phyloP scores from a whole-genome alignment of 306 rosid species.

The Sechiopsis laciniata region DNA sequence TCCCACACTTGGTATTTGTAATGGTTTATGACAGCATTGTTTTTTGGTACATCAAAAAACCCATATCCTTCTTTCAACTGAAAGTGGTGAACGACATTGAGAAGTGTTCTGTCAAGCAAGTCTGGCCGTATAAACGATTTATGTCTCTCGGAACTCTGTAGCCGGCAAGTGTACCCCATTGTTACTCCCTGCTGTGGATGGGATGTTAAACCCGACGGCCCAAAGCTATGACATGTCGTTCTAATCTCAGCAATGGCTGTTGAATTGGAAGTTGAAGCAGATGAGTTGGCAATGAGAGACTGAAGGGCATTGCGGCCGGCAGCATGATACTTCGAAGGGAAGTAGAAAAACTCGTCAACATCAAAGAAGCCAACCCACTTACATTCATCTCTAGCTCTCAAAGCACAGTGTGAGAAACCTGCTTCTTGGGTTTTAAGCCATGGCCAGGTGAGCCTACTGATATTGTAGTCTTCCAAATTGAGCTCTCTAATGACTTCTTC shows the following conservation, averaged over 20 bases:
- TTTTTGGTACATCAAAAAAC: constrained; percentile 42
- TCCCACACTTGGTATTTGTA: constrained; percentile 98
- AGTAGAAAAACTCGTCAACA: constrained; percentile 84
- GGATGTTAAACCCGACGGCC: constrained; percentile 73
- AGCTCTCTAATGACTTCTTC: constrained; percentile 54
- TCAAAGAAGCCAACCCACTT: constrained; percentile 95
- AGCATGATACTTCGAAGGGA: constrained; percentile 44
- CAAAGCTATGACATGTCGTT: constrained; percentile 80
- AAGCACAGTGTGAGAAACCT: constrained; percentile 87
- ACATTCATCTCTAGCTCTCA: constrained; percentile 76
- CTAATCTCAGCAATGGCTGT: constrained; percentile 56
- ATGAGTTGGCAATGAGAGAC: constrained; percentile 45
- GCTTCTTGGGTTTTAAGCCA: constrained; percentile 98
- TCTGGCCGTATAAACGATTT: constrained; percentile 78
- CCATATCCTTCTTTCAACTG: constrained; percentile 47
- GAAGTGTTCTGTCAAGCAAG: constrained; percentile 55
- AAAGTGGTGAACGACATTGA: constrained; percentile 90
- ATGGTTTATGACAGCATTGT: constrained; percentile 59
- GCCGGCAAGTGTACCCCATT: constrained; percentile 79
- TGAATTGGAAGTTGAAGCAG: constrained; percentile 38
- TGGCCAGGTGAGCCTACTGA: constrained; percentile 72
- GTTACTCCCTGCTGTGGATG: constrained; percentile 65
- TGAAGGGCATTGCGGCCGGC: constrained; percentile 57
- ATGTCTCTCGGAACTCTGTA: constrained; percentile 64
- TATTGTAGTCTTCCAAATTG: constrained; percentile 47